These are phyloP conservation scores for Fusarium pseudocircinatum DNA, from an alignment of 2,329 filamentous ascomycete species.

Conservation along the genomic window DNA sequence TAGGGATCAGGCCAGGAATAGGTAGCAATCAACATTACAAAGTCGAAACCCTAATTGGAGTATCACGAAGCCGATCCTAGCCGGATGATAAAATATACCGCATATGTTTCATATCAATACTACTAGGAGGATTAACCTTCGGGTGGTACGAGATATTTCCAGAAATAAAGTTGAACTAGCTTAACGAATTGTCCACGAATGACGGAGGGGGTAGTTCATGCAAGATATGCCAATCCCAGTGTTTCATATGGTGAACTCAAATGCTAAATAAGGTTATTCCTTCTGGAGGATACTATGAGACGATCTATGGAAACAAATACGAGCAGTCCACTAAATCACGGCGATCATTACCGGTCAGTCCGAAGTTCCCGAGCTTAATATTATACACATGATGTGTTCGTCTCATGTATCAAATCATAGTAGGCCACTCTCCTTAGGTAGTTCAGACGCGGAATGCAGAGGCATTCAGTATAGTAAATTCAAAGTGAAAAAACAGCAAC, in stretches of 20 bases:
- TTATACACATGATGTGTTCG: neutral
- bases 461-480: rapidly evolving
- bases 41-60: too few species aligned
- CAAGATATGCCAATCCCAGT: neutral
- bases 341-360: neutral
- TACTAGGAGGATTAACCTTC: neutral
- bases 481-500: rapidly evolving
- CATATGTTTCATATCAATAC: neutral
- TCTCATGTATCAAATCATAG: neutral
- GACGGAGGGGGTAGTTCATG: neutral
- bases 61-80: neutral
- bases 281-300: neutral
- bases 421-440: neutral
- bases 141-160: neutral
- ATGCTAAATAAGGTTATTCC: neutral
- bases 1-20: neutral
- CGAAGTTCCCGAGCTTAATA: neutral
- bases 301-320: neutral
- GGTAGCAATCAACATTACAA: rapidly evolving
- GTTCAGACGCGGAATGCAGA: neutral
- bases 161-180: neutral
- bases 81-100: neutral
- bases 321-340: too few species aligned
- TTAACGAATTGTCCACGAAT: neutral
- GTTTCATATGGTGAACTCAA: neutral